These are phyloP conservation scores for Drosera capensis DNA, from an alignment of 148 eudicot species.

Conservation along the genomic window DNA sequence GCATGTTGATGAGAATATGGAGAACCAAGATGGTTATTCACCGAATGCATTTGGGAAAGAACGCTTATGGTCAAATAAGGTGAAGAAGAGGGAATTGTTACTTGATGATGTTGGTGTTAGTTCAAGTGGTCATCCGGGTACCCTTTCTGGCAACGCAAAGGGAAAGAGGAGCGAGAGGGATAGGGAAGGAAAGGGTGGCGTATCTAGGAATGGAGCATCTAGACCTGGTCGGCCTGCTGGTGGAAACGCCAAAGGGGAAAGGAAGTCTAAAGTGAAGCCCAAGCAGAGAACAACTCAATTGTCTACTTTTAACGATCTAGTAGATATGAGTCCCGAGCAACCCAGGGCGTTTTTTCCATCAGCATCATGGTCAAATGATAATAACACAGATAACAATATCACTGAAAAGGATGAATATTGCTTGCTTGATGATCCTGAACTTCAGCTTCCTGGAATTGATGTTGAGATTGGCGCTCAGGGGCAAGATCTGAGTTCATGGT, in stretches of 20 bases:
- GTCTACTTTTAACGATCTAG: conserved; percentile 30
- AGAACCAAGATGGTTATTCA: conserved; percentile 21
- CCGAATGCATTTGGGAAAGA: conserved; percentile 19
- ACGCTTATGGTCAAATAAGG: conserved; percentile 31
- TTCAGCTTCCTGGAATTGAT: conserved; percentile 47
- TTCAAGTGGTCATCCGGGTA: conserved; percentile 14
- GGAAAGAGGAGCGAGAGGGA: conserved; percentile 68
- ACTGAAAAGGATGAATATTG: conserved; percentile 19
- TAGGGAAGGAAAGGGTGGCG: conserved; percentile 38
- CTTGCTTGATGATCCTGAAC: conserved; percentile 22
- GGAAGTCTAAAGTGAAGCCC: conserved; percentile 44
- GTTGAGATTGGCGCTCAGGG: conserved; percentile 25
- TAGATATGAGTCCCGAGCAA: conserved; percentile 26
- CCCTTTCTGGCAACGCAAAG: conserved; percentile 37
- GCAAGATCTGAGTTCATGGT: conserved; percentile 62
- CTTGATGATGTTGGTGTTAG: conserved; percentile 39
- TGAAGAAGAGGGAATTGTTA: conserved; percentile 34
- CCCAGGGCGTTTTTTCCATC: conserved; percentile 22
- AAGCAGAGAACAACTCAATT: conserved; percentile 44
- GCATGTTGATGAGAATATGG: conserved; percentile 12
- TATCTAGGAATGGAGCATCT: conserved; percentile 26
- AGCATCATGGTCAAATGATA: conserved; percentile 14
- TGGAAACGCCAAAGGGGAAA: conserved; percentile 39
- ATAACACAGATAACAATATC: conserved; percentile 11
- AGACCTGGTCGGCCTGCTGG: conserved; percentile 34